Conservation (phyloP, 257 asterid genomes). For the Striga asiatica region DNA sequence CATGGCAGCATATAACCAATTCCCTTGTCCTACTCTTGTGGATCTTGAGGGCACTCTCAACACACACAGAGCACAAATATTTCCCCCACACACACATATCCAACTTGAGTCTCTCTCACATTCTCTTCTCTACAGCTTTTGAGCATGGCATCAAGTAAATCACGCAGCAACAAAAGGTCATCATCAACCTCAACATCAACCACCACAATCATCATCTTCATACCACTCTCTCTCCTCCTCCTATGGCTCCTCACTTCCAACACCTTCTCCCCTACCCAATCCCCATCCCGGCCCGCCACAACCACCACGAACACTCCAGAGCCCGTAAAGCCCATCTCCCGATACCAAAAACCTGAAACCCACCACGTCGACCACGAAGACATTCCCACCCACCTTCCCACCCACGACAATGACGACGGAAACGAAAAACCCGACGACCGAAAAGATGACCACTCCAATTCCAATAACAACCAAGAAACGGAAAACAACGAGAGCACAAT, state of each 20-base stretch:
- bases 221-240: constrained; percentile 43
- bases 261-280: constrained; percentile 29
- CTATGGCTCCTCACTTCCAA: constrained; percentile 56
- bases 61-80: neutral
- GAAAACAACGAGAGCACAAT: constrained; percentile 29
- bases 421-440: neutral
- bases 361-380: constrained; percentile 31
- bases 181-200: constrained; percentile 44
- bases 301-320: constrained; percentile 6
- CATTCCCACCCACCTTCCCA: constrained; percentile 39
- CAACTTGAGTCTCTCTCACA: constrained; percentile 4
- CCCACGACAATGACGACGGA: neutral
- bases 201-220: constrained; percentile 34
- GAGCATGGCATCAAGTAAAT: constrained; percentile 33
- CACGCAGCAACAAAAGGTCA: constrained; percentile 40
- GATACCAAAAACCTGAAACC: constrained; percentile 13
- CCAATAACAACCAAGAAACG: neutral
- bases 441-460: neutral
- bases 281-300: constrained; percentile 10
- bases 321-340: constrained; percentile 4
- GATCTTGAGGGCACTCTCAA: constrained; percentile 36
- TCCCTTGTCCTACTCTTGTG: constrained; percentile 65
- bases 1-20: constrained; percentile 21
- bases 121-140: neutral
- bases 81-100: constrained; percentile 19